phyloP scores from a whole-genome alignment of 768 basidiomycete species.

The Boletus barrowsii region DNA sequence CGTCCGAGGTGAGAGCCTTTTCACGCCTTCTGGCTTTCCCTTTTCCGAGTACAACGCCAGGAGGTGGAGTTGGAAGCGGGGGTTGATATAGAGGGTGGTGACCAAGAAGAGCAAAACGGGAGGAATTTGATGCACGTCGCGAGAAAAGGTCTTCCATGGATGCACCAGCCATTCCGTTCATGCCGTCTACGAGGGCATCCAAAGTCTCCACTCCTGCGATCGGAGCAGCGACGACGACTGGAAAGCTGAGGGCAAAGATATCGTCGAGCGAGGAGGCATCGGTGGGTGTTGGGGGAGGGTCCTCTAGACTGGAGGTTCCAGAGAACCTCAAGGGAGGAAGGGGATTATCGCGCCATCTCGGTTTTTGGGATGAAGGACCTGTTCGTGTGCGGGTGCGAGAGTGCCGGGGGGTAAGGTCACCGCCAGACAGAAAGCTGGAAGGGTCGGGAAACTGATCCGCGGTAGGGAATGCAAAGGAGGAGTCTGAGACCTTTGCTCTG shows the following conservation, averaged over 20 bases:
- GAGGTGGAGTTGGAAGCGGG: constrained; percentile 79
- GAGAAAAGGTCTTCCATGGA: constrained; percentile 54
- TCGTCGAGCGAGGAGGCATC: constrained; percentile 35
- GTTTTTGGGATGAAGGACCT: constrained; percentile 48
- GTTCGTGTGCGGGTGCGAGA: constrained; percentile 54
- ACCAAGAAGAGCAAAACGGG: constrained; percentile 54
- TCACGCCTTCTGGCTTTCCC: constrained; percentile 31
- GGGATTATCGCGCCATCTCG: constrained; percentile 42
- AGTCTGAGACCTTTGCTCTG: constrained; percentile 27
- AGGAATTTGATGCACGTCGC: constrained; percentile 42
- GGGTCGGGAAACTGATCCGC: constrained; percentile 24
- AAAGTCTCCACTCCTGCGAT: constrained; percentile 79
- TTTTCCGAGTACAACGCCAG: constrained; percentile 68
- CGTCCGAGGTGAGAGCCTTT: constrained; percentile 43
- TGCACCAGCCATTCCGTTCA: constrained; percentile 84
- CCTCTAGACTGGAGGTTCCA: constrained; percentile 69
- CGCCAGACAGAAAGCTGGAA: constrained; percentile 22
- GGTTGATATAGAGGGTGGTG: constrained; percentile 81
- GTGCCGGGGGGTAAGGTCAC: constrained; percentile 37
- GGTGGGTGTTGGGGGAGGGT: constrained; percentile 68
- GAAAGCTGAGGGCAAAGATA: constrained; percentile 42
- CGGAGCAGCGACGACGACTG: constrained; percentile 73
- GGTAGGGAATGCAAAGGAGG: constrained; percentile 28
- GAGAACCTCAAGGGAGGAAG: constrained; percentile 61
- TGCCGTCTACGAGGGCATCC: constrained; percentile 86